Conservation (phyloP, 495 filamentous ascomycete genomes). For the Thozetella sp. region DNA sequence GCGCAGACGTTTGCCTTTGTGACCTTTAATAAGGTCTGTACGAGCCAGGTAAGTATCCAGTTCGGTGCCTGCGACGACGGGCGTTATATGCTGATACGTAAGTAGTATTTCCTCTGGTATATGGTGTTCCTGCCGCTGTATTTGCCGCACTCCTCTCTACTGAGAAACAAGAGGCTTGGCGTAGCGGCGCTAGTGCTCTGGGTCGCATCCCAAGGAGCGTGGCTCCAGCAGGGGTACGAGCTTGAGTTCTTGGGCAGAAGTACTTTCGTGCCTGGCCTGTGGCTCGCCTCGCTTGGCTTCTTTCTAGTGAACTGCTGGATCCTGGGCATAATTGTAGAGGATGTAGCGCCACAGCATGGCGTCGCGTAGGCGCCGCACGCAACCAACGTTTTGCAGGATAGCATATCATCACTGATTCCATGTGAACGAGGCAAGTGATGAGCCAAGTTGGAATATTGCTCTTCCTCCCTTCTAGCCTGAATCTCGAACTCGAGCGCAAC, state of each 20-base stretch:
- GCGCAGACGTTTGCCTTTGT: conserved; percentile 99
- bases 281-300: conserved; percentile 72
- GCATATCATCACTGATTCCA: no score
- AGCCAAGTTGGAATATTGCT: neutral
- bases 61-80: no score
- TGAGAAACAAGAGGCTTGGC: conserved; percentile 60
- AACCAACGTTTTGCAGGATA: no score
- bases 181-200: conserved; percentile 66
- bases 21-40: conserved; percentile 97
- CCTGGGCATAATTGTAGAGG: conserved; percentile 73
- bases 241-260: conserved; percentile 89
- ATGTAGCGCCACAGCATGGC: no score
- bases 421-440: neutral
- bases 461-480: neutral
- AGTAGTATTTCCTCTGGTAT: conserved; percentile 97
- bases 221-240: conserved; percentile 86
- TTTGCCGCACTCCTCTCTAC: conserved; percentile 75
- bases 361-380: no score
- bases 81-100: neutral
- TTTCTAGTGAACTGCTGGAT: conserved; percentile 89
- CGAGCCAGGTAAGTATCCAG: conserved; percentile 72
- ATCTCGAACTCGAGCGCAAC: neutral
- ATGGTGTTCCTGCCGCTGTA: conserved; percentile 91
- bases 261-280: conserved; percentile 84
- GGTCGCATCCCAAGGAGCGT: conserved; percentile 72